Conservation (phyloP, 2,329 filamentous ascomycete species). For the Clarireedia homoeocarpa region DNA sequence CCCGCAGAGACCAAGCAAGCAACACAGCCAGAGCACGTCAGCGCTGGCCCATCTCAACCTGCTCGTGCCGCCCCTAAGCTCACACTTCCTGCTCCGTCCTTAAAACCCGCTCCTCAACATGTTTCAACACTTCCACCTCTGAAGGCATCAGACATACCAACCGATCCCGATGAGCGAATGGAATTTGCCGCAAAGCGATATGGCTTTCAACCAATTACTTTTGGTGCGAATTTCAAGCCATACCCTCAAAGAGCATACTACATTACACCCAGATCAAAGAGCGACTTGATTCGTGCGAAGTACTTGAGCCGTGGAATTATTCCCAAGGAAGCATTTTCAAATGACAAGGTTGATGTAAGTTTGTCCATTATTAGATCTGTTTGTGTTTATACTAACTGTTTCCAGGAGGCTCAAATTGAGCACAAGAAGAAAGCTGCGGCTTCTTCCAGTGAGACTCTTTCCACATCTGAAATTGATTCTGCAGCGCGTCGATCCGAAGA, state of each 20-base stretch:
- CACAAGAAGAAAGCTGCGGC: conserved; percentile 1
- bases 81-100: not conserved
- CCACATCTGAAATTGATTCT: not conserved
- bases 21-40: not conserved
- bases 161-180: not conserved
- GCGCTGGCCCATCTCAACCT: not conserved
- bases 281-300: too few relatives aligned
- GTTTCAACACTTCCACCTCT: not conserved
- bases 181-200: not conserved
- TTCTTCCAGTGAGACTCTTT: conserved; percentile 7
- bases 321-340: too few relatives aligned
- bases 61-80: not conserved
- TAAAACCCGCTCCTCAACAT: not conserved
- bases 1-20: not conserved
- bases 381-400: not conserved
- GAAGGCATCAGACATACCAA: not conserved
- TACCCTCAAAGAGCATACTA: not conserved
- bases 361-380: not conserved
- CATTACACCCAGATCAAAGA: not conserved
- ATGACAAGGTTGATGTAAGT: not conserved
- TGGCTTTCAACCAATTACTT: not conserved
- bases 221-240: not conserved
- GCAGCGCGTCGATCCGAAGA: not conserved
- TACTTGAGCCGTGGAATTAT: too few relatives aligned
- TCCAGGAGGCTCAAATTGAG: not conserved